Evolutionary conservation across 495 filamentous ascomycete genomes (phyloP).

Genomic region (Darksidea phi): DNA sequence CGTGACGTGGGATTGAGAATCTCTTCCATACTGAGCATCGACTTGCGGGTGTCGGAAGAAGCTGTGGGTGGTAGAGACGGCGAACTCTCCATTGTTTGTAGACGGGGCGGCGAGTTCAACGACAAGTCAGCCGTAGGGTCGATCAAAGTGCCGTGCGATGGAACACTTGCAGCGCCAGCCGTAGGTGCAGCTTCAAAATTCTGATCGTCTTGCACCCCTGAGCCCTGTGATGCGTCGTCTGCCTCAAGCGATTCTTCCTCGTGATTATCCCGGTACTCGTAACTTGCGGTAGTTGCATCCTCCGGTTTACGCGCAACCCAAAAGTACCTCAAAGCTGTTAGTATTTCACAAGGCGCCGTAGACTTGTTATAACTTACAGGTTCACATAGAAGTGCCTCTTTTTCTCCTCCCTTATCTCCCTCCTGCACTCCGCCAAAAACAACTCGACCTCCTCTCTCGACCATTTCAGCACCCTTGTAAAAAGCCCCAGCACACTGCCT

Average conservation of each 20-base stretch:
- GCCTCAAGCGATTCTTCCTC: background rate
- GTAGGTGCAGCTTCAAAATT: background rate
- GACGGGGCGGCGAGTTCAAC: background rate
- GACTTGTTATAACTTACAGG: constrained; percentile 13
- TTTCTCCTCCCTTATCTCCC: constrained; percentile 37
- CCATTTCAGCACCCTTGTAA: constrained; percentile 42
- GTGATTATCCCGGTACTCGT: background rate
- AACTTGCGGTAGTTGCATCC: background rate
- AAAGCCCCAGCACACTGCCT: constrained; percentile 25
- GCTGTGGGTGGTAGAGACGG: background rate
- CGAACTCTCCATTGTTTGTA: background rate
- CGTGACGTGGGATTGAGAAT: background rate
- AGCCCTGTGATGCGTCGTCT: background rate
- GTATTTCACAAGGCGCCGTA: background rate
- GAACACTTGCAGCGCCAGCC: background rate
- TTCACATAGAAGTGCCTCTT: constrained; percentile 27
- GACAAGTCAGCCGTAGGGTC: background rate
- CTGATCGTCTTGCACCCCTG: background rate
- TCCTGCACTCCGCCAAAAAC: constrained; percentile 36
- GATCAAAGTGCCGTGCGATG: background rate
- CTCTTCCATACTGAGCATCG: background rate
- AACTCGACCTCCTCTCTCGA: constrained; percentile 38
- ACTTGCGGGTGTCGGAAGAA: background rate
- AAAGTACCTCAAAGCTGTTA: background rate
- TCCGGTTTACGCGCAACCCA: background rate